These are phyloP conservation scores for Coniferiporia sulphurascens DNA, from an alignment of 1,284 basidiomycete genomes.

Conservation along the genomic window DNA sequence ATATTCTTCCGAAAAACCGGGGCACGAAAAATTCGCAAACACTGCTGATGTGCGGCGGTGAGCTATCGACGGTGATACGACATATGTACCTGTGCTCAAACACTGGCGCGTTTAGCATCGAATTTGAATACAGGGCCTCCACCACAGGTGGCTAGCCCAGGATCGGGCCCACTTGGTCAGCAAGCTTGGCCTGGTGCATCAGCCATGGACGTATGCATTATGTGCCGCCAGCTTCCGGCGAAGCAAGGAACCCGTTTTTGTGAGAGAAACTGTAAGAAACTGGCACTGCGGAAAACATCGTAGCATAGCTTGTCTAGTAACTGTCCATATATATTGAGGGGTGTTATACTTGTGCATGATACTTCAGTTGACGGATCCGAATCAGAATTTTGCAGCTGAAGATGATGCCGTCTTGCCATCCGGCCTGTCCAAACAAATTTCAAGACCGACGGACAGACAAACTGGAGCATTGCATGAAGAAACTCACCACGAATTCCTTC, in stretches of 20 bases:
- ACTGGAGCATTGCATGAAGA: too few relatives aligned
- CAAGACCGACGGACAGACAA: too few relatives aligned
- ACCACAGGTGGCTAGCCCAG: not conserved
- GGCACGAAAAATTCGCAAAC: not conserved
- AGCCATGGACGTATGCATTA: not conserved
- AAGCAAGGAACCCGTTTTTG: not conserved
- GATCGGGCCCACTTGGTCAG: not conserved
- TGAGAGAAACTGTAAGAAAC: not conserved
- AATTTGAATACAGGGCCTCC: not conserved
- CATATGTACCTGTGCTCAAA: not conserved
- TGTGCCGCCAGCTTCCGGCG: conserved; percentile 1
- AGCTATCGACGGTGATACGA: not conserved
- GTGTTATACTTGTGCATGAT: not conserved
- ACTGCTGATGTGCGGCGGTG: not conserved
- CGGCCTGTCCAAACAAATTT: too few relatives aligned
- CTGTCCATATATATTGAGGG: not conserved
- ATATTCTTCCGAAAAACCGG: not conserved
- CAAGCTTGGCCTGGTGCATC: too few relatives aligned
- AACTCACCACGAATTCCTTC: too few relatives aligned
- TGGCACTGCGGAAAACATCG: not conserved
- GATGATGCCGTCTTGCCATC: too few relatives aligned
- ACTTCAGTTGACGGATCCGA: too few relatives aligned
- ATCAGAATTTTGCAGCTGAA: too few relatives aligned
- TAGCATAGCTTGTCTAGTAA: not conserved
- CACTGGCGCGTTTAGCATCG: not conserved